These are phyloP conservation scores for Craspedostauros australis DNA, from an alignment of 108 stramenopile genomes.

Conservation along the genomic window DNA sequence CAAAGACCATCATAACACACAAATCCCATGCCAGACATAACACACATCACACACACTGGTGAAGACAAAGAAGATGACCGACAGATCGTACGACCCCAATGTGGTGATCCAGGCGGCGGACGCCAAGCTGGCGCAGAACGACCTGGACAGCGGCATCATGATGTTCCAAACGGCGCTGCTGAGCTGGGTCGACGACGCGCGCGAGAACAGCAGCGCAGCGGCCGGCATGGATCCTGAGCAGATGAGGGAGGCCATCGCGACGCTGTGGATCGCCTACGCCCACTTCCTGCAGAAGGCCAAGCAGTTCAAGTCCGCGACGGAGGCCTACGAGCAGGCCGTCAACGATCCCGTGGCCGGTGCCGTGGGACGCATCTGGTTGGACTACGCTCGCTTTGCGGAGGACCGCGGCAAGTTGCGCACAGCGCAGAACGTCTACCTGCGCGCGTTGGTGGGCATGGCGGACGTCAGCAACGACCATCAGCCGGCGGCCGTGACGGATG, in stretches of 20 bases:
- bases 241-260: conserved; percentile 52
- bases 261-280: conserved; percentile 79
- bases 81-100: conserved; percentile 61
- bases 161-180: conserved; percentile 71
- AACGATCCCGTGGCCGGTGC: conserved; percentile 56
- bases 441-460: conserved; percentile 55
- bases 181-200: conserved; percentile 86
- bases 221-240: conserved; percentile 19
- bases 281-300: conserved; percentile 51
- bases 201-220: conserved; percentile 26
- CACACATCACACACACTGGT: no score
- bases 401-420: conserved; percentile 56
- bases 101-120: conserved; percentile 56
- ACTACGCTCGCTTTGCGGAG: conserved; percentile 72
- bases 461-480: background rate
- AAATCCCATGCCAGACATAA: no score
- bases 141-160: conserved; percentile 57
- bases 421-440: conserved; percentile 73
- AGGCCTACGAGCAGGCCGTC: conserved; percentile 78
- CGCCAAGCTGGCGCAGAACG: conserved; percentile 26
- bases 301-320: conserved; percentile 75
- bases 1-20: no score
- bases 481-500: conserved; percentile 44
- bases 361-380: conserved; percentile 66
- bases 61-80: no score